Evolutionary conservation across 208 protist genomes (phyloP).

Genomic region (Herpetomonas muscarum): DNA sequence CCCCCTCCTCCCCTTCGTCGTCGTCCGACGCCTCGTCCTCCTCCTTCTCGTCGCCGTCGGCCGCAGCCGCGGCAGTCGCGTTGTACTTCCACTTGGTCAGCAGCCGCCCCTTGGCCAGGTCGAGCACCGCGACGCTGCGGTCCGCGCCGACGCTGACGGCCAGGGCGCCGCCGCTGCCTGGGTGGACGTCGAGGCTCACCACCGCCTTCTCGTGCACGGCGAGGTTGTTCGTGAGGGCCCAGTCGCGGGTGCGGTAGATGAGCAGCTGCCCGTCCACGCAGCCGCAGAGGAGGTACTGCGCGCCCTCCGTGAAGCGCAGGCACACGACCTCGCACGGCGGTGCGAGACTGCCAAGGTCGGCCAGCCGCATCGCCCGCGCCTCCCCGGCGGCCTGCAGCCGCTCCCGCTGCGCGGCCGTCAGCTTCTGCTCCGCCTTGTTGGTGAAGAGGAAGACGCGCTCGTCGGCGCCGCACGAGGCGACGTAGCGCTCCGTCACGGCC

Average conservation of each 20-base stretch:
- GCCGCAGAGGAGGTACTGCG: constrained; percentile 58
- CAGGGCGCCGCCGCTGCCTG: constrained; percentile 39
- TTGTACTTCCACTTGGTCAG: constrained; percentile 81
- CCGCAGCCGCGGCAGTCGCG: constrained; percentile 6
- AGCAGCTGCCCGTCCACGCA: constrained; percentile 52
- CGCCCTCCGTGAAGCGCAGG: constrained; percentile 29
- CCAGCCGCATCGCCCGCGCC: constrained; percentile 35
- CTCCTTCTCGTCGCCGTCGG: constrained; percentile 1
- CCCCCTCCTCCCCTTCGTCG: background rate
- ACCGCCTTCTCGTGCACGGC: constrained; percentile 56
- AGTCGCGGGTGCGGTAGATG: constrained; percentile 68
- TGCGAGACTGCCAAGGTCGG: constrained; percentile 59
- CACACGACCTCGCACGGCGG: constrained; percentile 49
- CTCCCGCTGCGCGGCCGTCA: constrained; percentile 18
- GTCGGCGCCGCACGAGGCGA: constrained; percentile 62
- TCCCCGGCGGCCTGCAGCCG: constrained; percentile 33
- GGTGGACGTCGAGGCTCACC: constrained; percentile 43
- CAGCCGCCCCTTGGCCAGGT: constrained; percentile 42
- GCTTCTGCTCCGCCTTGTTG: constrained; percentile 49
- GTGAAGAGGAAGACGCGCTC: constrained; percentile 79
- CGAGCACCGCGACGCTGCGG: constrained; percentile 57
- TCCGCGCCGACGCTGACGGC: constrained; percentile 53
- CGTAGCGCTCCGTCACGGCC: constrained; percentile 36
- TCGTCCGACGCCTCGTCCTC: background rate
- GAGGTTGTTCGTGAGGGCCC: constrained; percentile 30